Percentiles rank a stretch among this genome's conserved stretches.
These are phyloP conservation scores for Whalleya microplaca DNA, from an alignment of 2,329 filamentous ascomycete genomes.

Conservation along the genomic window DNA sequence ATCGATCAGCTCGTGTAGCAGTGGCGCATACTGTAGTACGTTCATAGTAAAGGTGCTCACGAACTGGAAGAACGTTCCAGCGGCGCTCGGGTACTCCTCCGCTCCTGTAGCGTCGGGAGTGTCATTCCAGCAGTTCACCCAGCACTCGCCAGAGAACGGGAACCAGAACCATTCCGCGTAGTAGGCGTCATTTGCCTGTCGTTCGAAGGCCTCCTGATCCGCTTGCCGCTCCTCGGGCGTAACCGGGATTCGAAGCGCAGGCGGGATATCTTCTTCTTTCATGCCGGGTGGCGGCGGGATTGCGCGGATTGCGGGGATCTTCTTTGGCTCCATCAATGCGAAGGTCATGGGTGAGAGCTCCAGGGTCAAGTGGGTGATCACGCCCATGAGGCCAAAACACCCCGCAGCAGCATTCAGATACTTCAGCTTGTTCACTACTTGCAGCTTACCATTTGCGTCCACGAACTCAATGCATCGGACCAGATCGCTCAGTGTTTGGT, in stretches of 20 bases:
- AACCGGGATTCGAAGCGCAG: slow-evolving; percentile 36
- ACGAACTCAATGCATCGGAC: slow-evolving; percentile 53
- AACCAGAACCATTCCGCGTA: slow-evolving; percentile 58
- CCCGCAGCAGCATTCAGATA: slow-evolving; percentile 46
- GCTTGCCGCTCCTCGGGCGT: slow-evolving; percentile 9
- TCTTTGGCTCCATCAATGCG: slow-evolving; percentile 48
- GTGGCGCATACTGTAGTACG: slow-evolving; percentile 30
- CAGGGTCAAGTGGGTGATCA: slow-evolving; percentile 53
- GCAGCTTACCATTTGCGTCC: slow-evolving; percentile 47
- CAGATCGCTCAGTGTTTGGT: slow-evolving; percentile 49
- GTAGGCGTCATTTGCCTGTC: slow-evolving; percentile 44
- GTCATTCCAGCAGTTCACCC: slow-evolving; percentile 52
- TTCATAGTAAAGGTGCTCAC: slow-evolving; percentile 17
- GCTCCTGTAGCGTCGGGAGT: slow-evolving; percentile 36
- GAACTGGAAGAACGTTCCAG: slow-evolving; percentile 40
- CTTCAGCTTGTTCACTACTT: slow-evolving; percentile 37
- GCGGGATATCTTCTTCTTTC: slow-evolving; percentile 41
- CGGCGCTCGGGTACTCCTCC: slow-evolving; percentile 42
- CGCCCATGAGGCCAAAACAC: slow-evolving; percentile 50
- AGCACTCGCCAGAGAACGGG: slow-evolving; percentile 47
- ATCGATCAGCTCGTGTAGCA: not conserved
- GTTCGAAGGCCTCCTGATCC: slow-evolving; percentile 30
- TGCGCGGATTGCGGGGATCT: slow-evolving; percentile 45
- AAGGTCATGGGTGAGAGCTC: slow-evolving; percentile 52
- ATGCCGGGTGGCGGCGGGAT: slow-evolving; percentile 43